Percentiles rank a stretch among this genome's conserved stretches.
phyloP scores from a whole-genome alignment of 2,329 filamentous ascomycete species.

The Simplicillium aogashimaense region DNA sequence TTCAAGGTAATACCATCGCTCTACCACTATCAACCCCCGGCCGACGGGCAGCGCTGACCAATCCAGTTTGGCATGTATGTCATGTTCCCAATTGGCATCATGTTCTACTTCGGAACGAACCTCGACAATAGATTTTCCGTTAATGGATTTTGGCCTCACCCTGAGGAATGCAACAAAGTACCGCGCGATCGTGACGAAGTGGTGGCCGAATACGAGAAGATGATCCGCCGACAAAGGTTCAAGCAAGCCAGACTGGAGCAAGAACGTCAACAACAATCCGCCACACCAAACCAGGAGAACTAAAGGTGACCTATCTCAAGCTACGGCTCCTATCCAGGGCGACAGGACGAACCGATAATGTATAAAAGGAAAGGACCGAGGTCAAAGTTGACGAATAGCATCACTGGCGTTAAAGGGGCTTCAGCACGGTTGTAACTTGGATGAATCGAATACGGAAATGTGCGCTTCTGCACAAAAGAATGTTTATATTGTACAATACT shows the following conservation, averaged over 20 bases:
- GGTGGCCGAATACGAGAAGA: constrained; percentile 64
- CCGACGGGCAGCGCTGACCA: neutral
- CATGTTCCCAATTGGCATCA: constrained; percentile 96
- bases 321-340: no score
- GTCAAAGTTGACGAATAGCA: no score
- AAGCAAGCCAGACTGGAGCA: constrained; percentile 49
- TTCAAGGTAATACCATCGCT: constrained; percentile 59
- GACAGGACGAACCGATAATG: no score
- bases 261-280: constrained; percentile 18
- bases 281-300: constrained; percentile 15
- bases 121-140: constrained; percentile 87
- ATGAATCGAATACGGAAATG: neutral
- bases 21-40: neutral
- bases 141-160: constrained; percentile 86
- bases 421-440: neutral
- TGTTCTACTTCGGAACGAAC: constrained; percentile 99
- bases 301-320: neutral
- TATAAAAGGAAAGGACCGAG: no score
- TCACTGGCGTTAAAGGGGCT: constrained; percentile 4
- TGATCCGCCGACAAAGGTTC: constrained; percentile 59
- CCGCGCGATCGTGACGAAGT: constrained; percentile 77
- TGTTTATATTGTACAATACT: neutral
- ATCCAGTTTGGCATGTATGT: constrained; percentile 92
- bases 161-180: constrained; percentile 65
- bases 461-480: neutral